Evolutionary conservation across 2,329 filamentous ascomycete species (phyloP).

Genomic region (Colletotrichum chlorophyti): DNA sequence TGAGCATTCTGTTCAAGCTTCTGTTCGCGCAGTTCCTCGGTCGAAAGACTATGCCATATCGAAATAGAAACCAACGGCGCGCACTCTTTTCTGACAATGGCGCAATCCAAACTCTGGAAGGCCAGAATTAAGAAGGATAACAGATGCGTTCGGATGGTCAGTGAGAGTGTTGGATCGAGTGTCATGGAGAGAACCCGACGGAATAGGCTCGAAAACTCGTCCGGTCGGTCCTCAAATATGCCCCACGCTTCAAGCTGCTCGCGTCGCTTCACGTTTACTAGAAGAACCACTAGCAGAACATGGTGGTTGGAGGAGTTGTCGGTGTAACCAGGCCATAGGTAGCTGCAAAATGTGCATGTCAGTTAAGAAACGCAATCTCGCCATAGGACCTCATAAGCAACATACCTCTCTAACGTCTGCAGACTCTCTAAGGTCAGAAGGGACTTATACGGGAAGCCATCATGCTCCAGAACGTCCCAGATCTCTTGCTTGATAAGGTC

Average conservation of each 20-base stretch:
- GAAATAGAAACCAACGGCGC: constrained; percentile 93
- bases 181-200: constrained; percentile 88
- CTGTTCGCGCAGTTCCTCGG: constrained; percentile 74
- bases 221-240: constrained; percentile 78
- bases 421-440: constrained; percentile 87
- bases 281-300: constrained; percentile 82
- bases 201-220: constrained; percentile 89
- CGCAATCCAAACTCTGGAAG: constrained; percentile 92
- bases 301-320: constrained; percentile 92
- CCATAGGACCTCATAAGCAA: no score
- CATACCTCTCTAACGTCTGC: constrained; percentile 83
- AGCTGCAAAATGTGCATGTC: constrained; percentile 56
- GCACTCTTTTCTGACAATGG: constrained; percentile 92
- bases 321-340: constrained; percentile 92
- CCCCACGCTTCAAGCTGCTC: constrained; percentile 90
- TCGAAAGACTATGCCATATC: constrained; percentile 92
- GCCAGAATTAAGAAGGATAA: constrained; percentile 88
- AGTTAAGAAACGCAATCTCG: constrained; percentile 28
- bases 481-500: constrained; percentile 86
- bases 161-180: constrained; percentile 72
- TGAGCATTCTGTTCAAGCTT: constrained; percentile 76
- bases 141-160: constrained; percentile 78
- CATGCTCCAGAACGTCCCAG: constrained; percentile 87
- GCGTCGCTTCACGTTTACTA: constrained; percentile 86
- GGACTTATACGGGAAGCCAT: constrained; percentile 78